Conservation (phyloP, 2,329 filamentous ascomycete genomes). For the Talaromyces sp. region DNA sequence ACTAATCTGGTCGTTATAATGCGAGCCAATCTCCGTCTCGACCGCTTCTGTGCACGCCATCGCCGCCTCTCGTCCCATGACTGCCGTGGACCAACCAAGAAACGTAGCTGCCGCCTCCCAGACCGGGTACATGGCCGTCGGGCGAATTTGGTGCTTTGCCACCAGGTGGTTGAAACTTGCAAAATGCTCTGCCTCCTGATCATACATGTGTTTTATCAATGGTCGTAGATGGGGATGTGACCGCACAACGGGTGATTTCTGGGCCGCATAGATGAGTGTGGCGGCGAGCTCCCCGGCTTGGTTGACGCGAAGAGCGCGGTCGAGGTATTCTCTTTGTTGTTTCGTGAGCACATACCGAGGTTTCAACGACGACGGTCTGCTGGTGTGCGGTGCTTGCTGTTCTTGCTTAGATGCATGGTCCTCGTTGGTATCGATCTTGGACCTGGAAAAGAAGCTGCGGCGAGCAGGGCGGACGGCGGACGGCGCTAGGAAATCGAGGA, state of each 20-base stretch:
- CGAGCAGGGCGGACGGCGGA: constrained; percentile 19
- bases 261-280: constrained; percentile 85
- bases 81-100: constrained; percentile 81
- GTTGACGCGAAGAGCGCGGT: constrained; percentile 83
- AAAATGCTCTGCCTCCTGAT: constrained; percentile 87
- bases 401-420: neutral
- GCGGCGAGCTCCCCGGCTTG: constrained; percentile 97
- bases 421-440: neutral
- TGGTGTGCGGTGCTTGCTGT: constrained; percentile 22
- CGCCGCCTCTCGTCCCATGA: constrained; percentile 85
- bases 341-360: constrained; percentile 55
- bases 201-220: constrained; percentile 96
- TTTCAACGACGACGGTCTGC: constrained; percentile 16
- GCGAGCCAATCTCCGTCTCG: constrained; percentile 92
- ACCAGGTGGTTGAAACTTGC: constrained; percentile 77
- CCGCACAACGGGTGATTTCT: constrained; percentile 73
- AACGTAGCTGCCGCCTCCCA: constrained; percentile 77
- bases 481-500: constrained; percentile 33
- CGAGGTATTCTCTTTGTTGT: constrained; percentile 68
- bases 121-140: constrained; percentile 84
- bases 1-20: constrained; percentile 91
- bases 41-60: constrained; percentile 98
- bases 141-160: constrained; percentile 80
- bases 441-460: constrained; percentile 18
- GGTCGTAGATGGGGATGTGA: constrained; percentile 82